Conservation (phyloP, 129 eudicot species). For the Scalesia atractyloides region DNA sequence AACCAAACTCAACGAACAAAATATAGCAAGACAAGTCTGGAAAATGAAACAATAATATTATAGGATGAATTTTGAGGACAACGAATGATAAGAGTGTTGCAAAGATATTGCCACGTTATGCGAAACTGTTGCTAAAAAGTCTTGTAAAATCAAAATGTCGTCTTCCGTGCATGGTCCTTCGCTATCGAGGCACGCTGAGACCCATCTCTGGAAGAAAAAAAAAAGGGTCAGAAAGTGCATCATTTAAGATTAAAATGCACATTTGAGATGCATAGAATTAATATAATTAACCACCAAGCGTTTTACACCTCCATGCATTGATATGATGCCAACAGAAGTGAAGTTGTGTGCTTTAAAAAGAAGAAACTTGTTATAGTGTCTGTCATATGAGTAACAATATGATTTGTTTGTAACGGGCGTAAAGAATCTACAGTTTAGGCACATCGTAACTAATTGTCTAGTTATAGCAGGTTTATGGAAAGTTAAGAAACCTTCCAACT, state of each 20-base stretch:
- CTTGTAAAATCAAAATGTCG: constrained; percentile 29
- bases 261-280: not conserved
- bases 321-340: not conserved
- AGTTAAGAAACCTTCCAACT: not conserved
- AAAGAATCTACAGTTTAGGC: not conserved
- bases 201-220: constrained; percentile 58
- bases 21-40: not conserved
- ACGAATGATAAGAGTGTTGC: constrained; percentile 18
- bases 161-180: constrained; percentile 11
- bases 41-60: constrained; percentile 2
- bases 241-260: constrained; percentile 12
- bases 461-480: not conserved
- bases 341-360: not conserved
- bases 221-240: constrained; percentile 9
- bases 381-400: not conserved
- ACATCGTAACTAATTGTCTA: constrained; percentile 8
- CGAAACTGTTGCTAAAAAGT: constrained; percentile 31
- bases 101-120: constrained; percentile 32
- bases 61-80: not conserved
- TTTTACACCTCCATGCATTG: not conserved
- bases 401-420: not conserved
- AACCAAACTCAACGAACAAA: not conserved
- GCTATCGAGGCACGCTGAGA: constrained; percentile 78
- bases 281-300: too few relatives aligned
- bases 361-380: not conserved